These are phyloP conservation scores for Xylariaceae sp. DNA, from an alignment of 2,329 filamentous ascomycete species.

Conservation along the genomic window DNA sequence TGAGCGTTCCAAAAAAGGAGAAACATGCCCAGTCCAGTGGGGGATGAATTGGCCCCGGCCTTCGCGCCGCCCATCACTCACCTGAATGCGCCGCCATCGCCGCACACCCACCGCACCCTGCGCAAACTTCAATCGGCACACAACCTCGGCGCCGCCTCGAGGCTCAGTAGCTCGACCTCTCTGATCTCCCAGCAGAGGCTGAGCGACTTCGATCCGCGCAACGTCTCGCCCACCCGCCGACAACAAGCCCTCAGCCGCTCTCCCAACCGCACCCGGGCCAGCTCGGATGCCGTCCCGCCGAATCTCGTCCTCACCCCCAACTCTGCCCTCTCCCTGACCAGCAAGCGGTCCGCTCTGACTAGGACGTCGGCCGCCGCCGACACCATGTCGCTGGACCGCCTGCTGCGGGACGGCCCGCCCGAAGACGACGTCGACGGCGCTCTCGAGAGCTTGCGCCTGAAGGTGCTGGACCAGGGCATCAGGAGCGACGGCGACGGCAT, in stretches of 20 bases:
- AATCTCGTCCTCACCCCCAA: slow-evolving; percentile 24
- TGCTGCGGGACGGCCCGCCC: slow-evolving; percentile 73
- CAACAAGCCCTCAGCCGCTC: slow-evolving; percentile 31
- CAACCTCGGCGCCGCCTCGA: slow-evolving; percentile 47
- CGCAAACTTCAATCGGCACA: slow-evolving; percentile 72
- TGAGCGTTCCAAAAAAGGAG: too few species aligned
- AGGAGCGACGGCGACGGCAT: slow-evolving; percentile 75
- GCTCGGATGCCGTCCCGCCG: slow-evolving; percentile 58
- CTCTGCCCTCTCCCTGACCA: slow-evolving; percentile 28
- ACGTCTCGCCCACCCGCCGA: slow-evolving; percentile 28
- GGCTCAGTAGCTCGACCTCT: slow-evolving; percentile 39
- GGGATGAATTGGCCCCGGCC: slow-evolving; percentile 15
- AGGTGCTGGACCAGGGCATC: slow-evolving; percentile 68
- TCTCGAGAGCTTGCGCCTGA: slow-evolving; percentile 63
- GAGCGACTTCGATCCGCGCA: slow-evolving; percentile 25
- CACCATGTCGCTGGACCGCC: slow-evolving; percentile 59
- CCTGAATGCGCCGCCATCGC: slow-evolving; percentile 50
- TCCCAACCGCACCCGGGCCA: slow-evolving; percentile 56
- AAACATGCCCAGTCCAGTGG: slow-evolving; percentile 23
- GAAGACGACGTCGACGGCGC: slow-evolving; percentile 60
- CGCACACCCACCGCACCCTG: slow-evolving; percentile 58
- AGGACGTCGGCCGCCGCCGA: slow-evolving; percentile 44
- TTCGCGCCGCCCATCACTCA: slow-evolving; percentile 30
- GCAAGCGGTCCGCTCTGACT: slow-evolving; percentile 35
- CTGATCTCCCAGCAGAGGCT: slow-evolving; percentile 59